phyloP scores from a whole-genome alignment of 2,329 filamentous ascomycete species.

The Microsporum ferrugineum region DNA sequence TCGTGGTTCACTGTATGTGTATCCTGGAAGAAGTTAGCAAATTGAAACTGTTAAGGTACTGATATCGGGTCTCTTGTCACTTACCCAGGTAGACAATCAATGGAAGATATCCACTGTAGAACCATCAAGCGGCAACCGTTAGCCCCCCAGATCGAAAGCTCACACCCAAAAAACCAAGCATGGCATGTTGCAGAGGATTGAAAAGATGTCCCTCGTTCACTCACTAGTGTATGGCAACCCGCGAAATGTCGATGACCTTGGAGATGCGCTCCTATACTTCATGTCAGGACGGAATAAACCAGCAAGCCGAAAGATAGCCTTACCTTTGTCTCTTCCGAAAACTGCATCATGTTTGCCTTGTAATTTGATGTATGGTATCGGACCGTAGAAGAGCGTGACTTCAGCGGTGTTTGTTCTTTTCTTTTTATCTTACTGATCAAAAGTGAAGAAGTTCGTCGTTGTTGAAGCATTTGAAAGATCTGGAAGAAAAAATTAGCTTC shows the following conservation, averaged over 20 bases:
- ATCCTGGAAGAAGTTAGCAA: constrained; percentile 46
- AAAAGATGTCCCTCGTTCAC: constrained; percentile 22
- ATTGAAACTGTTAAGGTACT: constrained; percentile 7
- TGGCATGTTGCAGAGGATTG: background rate
- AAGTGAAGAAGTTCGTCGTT: constrained; percentile 7
- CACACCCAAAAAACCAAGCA: constrained; percentile 18
- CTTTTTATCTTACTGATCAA: background rate
- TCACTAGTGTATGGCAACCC: constrained; percentile 92
- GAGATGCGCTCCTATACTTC: constrained; percentile 80
- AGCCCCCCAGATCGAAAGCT: constrained; percentile 21
- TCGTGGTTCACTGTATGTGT: constrained; percentile 85
- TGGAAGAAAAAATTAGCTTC: background rate
- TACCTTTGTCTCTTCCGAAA: constrained; percentile 97
- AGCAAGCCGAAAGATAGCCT: constrained; percentile 6
- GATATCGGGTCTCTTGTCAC: constrained; percentile 13
- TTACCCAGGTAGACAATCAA: constrained; percentile 92
- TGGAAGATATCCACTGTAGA: constrained; percentile 75
- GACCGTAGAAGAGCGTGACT: background rate
- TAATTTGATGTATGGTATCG: background rate
- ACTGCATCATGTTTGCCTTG: constrained; percentile 41
- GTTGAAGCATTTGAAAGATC: background rate
- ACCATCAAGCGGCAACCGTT: constrained; percentile 7
- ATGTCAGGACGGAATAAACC: background rate
- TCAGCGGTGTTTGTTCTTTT: background rate
- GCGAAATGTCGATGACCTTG: constrained; percentile 88